Conservation (phyloP, 1,284 basidiomycete genomes). For the Inonotus obliquus region DNA sequence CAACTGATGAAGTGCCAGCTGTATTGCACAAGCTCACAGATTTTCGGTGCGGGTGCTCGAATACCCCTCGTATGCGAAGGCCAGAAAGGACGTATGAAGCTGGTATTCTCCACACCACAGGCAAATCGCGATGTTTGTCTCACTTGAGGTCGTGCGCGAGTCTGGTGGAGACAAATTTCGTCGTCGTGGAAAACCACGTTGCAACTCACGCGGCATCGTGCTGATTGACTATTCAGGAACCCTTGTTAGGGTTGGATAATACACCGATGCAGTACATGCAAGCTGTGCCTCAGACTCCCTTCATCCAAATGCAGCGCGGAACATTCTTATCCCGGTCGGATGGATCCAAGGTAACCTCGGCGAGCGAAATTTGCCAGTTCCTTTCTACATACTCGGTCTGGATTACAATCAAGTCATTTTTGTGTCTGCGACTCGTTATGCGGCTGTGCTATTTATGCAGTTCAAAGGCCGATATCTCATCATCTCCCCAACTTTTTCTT, state of each 20-base stretch:
- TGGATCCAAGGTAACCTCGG: background rate
- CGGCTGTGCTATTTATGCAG: conserved; percentile 3
- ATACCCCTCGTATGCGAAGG: too few species aligned
- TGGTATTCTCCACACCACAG: background rate
- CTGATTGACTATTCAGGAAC: background rate
- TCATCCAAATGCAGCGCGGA: conserved; percentile 1
- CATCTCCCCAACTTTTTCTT: background rate
- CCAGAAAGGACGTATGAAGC: too few species aligned
- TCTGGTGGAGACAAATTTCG: background rate
- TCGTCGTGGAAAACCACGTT: background rate
- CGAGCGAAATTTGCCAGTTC: background rate
- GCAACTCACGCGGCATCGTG: background rate
- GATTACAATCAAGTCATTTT: background rate
- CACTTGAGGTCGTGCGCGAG: background rate
- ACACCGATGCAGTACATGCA: background rate
- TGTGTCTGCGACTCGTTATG: background rate
- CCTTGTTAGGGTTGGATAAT: background rate
- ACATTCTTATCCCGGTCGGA: conserved; percentile 11
- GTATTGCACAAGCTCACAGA: background rate
- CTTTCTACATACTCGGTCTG: background rate
- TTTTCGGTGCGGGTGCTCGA: background rate
- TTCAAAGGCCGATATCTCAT: conserved; percentile 2
- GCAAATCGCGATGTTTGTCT: background rate
- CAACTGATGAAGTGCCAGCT: background rate
- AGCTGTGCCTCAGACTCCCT: conserved; percentile 1